phyloP scores from a whole-genome alignment of 495 filamentous ascomycete species.

The Podospora pseudocomata region DNA sequence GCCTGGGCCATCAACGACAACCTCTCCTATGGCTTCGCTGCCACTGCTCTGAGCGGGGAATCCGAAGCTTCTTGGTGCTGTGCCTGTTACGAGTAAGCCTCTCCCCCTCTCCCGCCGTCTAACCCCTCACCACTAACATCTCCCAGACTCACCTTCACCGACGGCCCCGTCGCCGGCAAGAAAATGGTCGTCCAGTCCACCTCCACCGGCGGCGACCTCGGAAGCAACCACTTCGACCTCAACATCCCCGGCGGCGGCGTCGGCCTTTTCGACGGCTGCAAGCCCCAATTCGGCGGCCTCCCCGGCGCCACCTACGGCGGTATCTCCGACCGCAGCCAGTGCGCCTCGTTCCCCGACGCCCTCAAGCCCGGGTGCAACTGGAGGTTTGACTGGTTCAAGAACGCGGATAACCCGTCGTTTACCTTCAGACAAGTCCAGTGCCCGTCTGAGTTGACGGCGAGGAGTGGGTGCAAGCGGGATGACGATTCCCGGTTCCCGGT shows the following conservation, averaged over 20 bases:
- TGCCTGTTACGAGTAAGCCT: constrained; percentile 51
- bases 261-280: constrained; percentile 54
- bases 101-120: constrained; percentile 20
- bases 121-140: background rate
- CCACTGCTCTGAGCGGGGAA: constrained; percentile 43
- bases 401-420: constrained; percentile 54
- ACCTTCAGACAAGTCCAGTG: constrained; percentile 53
- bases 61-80: constrained; percentile 53
- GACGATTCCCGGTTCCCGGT: constrained; percentile 35
- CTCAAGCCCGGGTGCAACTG: constrained; percentile 54
- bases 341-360: constrained; percentile 47
- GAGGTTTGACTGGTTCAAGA: constrained; percentile 59
- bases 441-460: constrained; percentile 49
- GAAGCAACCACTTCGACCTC: constrained; percentile 56
- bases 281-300: constrained; percentile 49
- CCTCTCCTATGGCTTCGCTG: constrained; percentile 56
- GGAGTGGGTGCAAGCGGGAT: constrained; percentile 45
- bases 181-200: constrained; percentile 61
- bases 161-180: constrained; percentile 48
- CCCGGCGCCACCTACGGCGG: constrained; percentile 56
- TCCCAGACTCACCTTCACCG: constrained; percentile 36
- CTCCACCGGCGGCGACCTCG: constrained; percentile 57
- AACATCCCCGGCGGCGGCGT: constrained; percentile 58
- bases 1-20: constrained; percentile 52
- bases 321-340: constrained; percentile 45